Evolutionary conservation across 345 rosid species (phyloP), one percentile per base, ranked within the genome.

Genomic region (Dimocarpus longan): DNA sequence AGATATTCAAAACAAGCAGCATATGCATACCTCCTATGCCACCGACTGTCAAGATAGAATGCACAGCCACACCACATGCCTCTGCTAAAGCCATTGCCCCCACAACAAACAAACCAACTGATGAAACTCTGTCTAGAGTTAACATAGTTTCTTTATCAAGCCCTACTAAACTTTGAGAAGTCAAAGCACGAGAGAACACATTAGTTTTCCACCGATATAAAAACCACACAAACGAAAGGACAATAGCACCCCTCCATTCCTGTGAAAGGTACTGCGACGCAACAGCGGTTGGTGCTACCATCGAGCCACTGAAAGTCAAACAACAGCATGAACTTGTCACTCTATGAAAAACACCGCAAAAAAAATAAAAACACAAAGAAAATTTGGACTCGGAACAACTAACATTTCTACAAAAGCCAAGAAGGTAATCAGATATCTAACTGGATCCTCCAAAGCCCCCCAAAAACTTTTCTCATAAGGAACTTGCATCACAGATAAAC

Each of bases 41-140:
- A 85, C 99, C 98, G 73, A 95, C 98, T 3, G 97, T 95, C 84
- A 95, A 81, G 81, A 95, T 82, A 32, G 97, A 95, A 72, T 92
- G 99, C 84, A 95, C 93, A 85, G 99, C 96, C 75, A 95, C 93
- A 26, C 98, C 99, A 86, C 93, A 93, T 5, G 99, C 97, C 90
- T 95, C 98, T 48, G 99, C 95, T 22, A 90, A 86, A 81, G 97
- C 94, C 96, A 93, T 92, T 63, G 85, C 60, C 44, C 97, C 97
- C 70, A 93, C 79, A 56, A 83, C 87, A 87, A 92, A 91, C 44
- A 95, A 85, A 69, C 96, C 98, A 86, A 93, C 86, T 4, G 99
- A 95, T 60, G 98, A 89, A 37, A 93, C 70, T 83, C 81, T 92
- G 87, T 95, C 99, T 13, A 95, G 73, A 0, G 99, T 87, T 79